Percentiles rank a stretch among this genome's conserved stretches.
These are phyloP conservation scores for Ganoderma lingzhi DNA, from an alignment of 1,284 basidiomycete genomes.

Conservation along the genomic window DNA sequence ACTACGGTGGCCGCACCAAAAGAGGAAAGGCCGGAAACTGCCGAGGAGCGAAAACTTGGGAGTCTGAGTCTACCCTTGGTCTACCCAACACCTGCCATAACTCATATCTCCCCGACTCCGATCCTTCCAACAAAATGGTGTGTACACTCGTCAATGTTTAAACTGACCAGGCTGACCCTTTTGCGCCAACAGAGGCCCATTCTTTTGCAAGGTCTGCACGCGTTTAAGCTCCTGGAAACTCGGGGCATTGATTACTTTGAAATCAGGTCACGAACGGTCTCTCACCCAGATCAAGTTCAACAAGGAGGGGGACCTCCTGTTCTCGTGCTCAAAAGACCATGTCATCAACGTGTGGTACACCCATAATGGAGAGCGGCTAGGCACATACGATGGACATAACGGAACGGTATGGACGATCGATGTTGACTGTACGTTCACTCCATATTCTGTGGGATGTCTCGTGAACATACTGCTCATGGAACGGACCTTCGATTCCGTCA, in stretches of 20 bases:
- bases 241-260: conserved; percentile 1
- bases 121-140: conserved; percentile 37
- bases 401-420: conserved; percentile 98
- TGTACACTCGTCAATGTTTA: conserved; percentile 4
- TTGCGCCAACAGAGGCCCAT: conserved; percentile 40
- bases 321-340: conserved; percentile 96
- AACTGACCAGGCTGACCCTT: not conserved
- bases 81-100: not conserved
- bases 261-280: conserved; percentile 93
- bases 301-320: conserved; percentile 94
- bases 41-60: conserved; percentile 33
- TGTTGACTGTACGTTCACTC: conserved; percentile 82
- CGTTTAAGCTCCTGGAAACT: not conserved
- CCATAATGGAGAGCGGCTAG: conserved; percentile 98
- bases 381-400: conserved; percentile 97
- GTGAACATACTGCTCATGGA: not conserved
- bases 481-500: not conserved
- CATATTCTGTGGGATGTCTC: conserved; percentile 10
- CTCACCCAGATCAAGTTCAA: conserved; percentile 99
- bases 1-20: not conserved
- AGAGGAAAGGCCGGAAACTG: not conserved
- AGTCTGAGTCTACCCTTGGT: too few relatives aligned
- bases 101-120: not conserved
- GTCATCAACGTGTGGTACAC: conserved; percentile 98
- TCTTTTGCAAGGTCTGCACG: conserved; percentile 42